Evolutionary conservation across 169 alveolate genomes (phyloP), one percentile per base, ranked within the genome.

Genomic region (Plasmodium blacklocki): DNA sequence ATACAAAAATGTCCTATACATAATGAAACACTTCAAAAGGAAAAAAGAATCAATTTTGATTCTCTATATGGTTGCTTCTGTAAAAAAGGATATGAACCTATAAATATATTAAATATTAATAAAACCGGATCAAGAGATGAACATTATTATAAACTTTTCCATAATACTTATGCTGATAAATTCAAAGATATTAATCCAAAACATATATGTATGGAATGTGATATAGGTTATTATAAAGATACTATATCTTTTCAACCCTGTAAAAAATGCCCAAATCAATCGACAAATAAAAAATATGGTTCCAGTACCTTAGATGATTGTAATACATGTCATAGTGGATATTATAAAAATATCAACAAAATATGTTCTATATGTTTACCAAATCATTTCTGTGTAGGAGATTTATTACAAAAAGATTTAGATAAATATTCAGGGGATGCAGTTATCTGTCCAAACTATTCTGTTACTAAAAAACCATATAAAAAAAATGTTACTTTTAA

Each of bases 381-480:
- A 8, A 72, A 94, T 67, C 96, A 93, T 85, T 93, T 93, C 62
- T 95, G 97, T 68, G 97, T 95, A 9, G 97, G 97, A 3, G 93
- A 94, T 3, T 93, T 67, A 18, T 88, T 95, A 15, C 49, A 78
- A n/a, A 83, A 73, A n/a, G 91, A 71, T 29, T 54, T 93, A 59
- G 39, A 39, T 18, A 89, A 64, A 59, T 85, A 92, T 88, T 80
- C 78, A 15, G 96, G 95, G 11, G 93, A 93, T 56, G 94, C 93
- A 60, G 71, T 86, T 26, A 60, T 73, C 60, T 95, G 97, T 60
- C 95, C 95, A 21, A 90, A 56, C 15, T 15, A 94, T 62, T 88
- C 97, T 5, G 83, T 60, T 43, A 95, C 97, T 1, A 43, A 88
- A 2, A 78, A 86, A 45, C 97, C 97, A 18, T 91, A 92, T 90